These are phyloP conservation scores for Themeda triandra DNA, from an alignment of 176 grass and related monocot species.

Conservation along the genomic window DNA sequence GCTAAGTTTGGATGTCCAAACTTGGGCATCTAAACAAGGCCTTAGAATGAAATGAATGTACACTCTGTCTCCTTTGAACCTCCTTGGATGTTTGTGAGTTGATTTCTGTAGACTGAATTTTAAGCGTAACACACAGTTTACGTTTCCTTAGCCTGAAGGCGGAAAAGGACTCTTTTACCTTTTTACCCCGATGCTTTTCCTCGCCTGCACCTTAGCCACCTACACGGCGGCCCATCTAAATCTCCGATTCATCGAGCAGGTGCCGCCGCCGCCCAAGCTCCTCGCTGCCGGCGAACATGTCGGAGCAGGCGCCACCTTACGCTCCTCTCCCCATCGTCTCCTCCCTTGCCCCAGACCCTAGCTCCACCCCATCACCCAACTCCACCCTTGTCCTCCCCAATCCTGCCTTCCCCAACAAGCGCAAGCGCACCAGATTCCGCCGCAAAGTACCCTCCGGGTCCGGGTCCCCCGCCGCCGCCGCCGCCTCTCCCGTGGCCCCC, in stretches of 20 bases:
- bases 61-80: neutral
- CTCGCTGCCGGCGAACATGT: constrained; percentile 41
- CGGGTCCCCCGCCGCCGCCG: neutral
- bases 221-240: neutral
- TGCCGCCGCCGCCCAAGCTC: neutral
- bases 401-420: constrained; percentile 61
- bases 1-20: too few relatives aligned
- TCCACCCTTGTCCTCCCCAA: constrained; percentile 31
- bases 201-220: neutral
- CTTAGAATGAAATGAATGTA: neutral
- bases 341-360: constrained; percentile 39
- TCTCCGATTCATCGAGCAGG: constrained; percentile 20
- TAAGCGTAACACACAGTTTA: neutral
- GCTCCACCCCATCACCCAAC: constrained; percentile 6
- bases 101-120: neutral
- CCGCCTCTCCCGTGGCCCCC: too few relatives aligned
- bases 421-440: constrained; percentile 91
- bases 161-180: neutral
- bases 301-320: constrained; percentile 46
- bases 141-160: constrained; percentile 10
- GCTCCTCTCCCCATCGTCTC: constrained; percentile 27
- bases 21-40: too few relatives aligned
- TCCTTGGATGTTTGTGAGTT: neutral
- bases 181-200: neutral
- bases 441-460: constrained; percentile 70